phyloP scores from a whole-genome alignment of 768 basidiomycete genomes.

The Tubosaeta sp. region DNA sequence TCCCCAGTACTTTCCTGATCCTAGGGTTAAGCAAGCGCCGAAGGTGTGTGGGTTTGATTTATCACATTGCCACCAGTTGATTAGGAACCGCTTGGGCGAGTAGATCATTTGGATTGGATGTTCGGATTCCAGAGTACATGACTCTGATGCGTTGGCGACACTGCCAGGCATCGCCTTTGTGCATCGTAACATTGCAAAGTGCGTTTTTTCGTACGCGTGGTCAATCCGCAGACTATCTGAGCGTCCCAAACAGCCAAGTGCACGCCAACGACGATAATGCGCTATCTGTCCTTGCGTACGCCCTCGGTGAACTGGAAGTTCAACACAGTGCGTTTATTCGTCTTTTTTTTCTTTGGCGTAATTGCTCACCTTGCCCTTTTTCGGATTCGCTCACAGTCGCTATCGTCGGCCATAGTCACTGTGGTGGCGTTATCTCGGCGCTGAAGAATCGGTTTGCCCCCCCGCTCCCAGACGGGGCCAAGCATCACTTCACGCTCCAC shows the following conservation, averaged over 20 bases:
- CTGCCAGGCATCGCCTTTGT: background rate
- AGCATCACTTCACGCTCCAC: too few relatives aligned
- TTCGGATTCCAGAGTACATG: background rate
- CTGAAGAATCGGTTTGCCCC: background rate
- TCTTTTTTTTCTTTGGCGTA: background rate
- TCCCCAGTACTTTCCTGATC: constrained; percentile 20
- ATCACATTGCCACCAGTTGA: background rate
- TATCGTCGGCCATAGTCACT: constrained; percentile 77
- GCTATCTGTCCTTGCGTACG: background rate
- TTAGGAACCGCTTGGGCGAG: background rate
- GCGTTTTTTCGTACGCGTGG: background rate
- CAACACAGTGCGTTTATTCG: constrained; percentile 51
- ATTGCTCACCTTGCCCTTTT: background rate
- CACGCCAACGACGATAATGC: background rate
- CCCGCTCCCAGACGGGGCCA: too few relatives aligned
- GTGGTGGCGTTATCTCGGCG: constrained; percentile 64
- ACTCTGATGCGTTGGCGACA: background rate
- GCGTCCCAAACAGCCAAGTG: background rate
- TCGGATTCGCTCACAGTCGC: constrained; percentile 44
- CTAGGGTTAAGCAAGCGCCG: constrained; percentile 8
- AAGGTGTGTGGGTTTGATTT: constrained; percentile 10
- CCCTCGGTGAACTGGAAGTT: background rate
- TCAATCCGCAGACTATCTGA: background rate
- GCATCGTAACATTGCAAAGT: background rate
- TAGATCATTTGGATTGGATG: background rate